phyloP scores from a whole-genome alignment of 192 early-diverging fungal species.

The Coemansia sp. region DNA sequence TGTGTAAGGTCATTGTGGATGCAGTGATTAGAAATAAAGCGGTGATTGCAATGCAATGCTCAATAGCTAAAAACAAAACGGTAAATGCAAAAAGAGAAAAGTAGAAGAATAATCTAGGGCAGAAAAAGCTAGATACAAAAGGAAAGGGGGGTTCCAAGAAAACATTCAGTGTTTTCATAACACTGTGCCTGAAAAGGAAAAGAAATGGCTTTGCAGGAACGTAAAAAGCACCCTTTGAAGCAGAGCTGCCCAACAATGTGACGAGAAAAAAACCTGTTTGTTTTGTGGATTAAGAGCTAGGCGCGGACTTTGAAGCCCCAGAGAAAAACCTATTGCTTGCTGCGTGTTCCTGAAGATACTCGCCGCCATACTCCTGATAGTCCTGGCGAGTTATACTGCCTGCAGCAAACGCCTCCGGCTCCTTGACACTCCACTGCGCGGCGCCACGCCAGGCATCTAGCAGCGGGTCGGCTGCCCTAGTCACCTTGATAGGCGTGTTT shows the following conservation, averaged over 20 bases:
- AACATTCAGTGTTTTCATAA: no score
- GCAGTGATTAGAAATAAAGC: neutral
- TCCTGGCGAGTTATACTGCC: conserved; percentile 65
- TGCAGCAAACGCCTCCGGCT: conserved; percentile 45
- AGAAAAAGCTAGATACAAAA: neutral
- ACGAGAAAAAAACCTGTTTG: neutral
- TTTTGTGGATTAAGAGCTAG: neutral
- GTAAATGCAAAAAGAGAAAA: neutral
- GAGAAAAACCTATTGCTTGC: conserved; percentile 68
- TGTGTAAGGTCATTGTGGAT: conserved; percentile 6
- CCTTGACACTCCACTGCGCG: conserved; percentile 63
- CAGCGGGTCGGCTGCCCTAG: conserved; percentile 68
- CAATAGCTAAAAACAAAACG: conserved; percentile 1
- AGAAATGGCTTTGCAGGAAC: neutral
- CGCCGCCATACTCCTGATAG: conserved; percentile 82
- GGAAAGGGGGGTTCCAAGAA: neutral
- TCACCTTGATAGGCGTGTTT: conserved; percentile 57
- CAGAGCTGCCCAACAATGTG: no score
- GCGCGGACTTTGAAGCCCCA: neutral
- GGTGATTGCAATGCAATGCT: neutral
- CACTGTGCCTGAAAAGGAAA: neutral
- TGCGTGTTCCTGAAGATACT: conserved; percentile 84
- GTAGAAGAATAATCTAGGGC: neutral
- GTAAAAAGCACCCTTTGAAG: neutral
- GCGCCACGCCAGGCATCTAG: conserved; percentile 88